A percentile compares a stretch with the other conserved stretches of the same genome.
Evolutionary conservation across 352 stramenopile genomes (phyloP).

Genomic region (Aphanomyces stellatus): DNA sequence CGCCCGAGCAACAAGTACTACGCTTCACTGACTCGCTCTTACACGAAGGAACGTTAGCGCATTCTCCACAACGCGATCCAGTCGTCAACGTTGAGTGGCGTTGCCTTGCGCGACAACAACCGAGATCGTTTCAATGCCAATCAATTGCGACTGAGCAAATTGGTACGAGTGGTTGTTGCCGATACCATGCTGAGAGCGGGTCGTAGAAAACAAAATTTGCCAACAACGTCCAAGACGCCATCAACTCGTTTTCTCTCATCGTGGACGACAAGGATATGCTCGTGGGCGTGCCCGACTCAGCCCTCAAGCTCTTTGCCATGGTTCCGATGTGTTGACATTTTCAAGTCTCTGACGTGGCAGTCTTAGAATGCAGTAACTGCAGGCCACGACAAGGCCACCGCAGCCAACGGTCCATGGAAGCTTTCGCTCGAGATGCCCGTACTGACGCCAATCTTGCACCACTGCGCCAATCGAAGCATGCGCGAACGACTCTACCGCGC

Average conservation of each 20-base stretch:
- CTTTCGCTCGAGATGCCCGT: slow-evolving; percentile 93
- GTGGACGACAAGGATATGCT: slow-evolving; percentile 83
- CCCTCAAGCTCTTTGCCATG: slow-evolving; percentile 88
- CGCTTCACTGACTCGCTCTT: too few species aligned
- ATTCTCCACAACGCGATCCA: too few species aligned
- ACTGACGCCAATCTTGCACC: slow-evolving; percentile 95
- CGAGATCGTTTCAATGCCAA: too few species aligned
- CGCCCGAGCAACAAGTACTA: slow-evolving; percentile 52
- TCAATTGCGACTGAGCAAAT: too few species aligned
- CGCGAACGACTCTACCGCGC: slow-evolving; percentile 92
- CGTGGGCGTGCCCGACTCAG: slow-evolving; percentile 84
- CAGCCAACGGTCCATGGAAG: slow-evolving; percentile 87
- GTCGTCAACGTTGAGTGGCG: too few species aligned
- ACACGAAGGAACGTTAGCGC: too few species aligned
- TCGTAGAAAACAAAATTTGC: too few species aligned
- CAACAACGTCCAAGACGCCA: slow-evolving; percentile 96
- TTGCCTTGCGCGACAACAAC: too few species aligned
- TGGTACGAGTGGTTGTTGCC: too few species aligned
- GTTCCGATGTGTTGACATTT: slow-evolving; percentile 22
- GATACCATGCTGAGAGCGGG: too few species aligned
- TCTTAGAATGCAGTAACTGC: slow-evolving; percentile 22
- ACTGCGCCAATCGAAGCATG: slow-evolving; percentile 83
- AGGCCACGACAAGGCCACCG: slow-evolving; percentile 48
- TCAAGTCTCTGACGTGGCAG: neutral
- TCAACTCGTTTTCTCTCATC: slow-evolving; percentile 89